A percentile compares a stretch with the other conserved stretches of the same genome.
Conservation (phyloP, 2,329 filamentous ascomycete genomes). For the Colletotrichum gigasporum region DNA sequence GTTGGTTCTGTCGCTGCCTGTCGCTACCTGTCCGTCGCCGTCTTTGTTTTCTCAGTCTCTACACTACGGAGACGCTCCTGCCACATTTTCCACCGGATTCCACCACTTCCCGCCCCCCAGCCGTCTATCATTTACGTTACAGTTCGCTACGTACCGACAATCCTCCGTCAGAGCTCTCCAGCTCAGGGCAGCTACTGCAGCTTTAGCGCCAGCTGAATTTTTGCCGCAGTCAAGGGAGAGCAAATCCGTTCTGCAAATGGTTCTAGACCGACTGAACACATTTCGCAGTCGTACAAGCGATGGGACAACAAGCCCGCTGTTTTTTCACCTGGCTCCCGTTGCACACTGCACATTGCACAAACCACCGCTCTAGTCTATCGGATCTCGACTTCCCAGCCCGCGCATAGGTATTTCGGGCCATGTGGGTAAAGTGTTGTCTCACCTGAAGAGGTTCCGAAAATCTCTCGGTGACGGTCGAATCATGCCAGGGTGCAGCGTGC, state of each 20-base stretch:
- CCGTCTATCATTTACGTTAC: conserved; percentile 11
- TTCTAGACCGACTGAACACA: not conserved
- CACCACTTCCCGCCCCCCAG: not conserved
- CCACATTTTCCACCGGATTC: not conserved
- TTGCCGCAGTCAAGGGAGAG: conserved; percentile 8
- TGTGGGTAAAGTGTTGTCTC: not conserved
- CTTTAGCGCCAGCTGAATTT: not conserved
- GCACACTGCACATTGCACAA: not conserved
- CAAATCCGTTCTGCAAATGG: conserved; percentile 19
- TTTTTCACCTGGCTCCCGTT: not conserved
- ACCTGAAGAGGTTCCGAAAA: not conserved
- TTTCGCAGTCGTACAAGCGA: too few relatives aligned
- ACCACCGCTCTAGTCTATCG: not conserved
- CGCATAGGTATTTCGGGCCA: not conserved
- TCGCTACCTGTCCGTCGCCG: not conserved
- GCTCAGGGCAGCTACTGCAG: too few relatives aligned
- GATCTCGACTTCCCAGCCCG: not conserved
- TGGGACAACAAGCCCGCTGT: conserved; percentile 11
- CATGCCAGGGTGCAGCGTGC: not conserved
- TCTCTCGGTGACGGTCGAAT: conserved; percentile 15
- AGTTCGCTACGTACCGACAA: conserved; percentile 14
- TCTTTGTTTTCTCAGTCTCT: not conserved
- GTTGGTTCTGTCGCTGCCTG: not conserved
- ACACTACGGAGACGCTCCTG: conserved; percentile 3
- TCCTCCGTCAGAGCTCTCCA: conserved; percentile 19